Conservation (phyloP, 805 yeast species). For the Kodamaea leandrae region DNA sequence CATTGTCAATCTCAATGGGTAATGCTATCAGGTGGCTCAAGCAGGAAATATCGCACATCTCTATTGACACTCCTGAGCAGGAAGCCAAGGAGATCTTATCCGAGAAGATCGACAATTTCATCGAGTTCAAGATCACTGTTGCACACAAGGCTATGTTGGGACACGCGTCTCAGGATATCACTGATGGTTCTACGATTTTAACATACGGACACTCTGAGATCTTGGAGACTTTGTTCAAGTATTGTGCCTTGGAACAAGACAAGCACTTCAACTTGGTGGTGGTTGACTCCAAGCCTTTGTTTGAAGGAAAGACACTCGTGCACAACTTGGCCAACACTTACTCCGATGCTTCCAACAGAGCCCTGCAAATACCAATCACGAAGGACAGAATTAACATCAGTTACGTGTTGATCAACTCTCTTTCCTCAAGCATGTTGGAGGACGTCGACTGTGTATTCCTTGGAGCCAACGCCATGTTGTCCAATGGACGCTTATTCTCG, state of each 20-base stretch:
- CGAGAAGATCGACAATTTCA: conserved; percentile 72
- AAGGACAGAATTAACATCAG: conserved; percentile 65
- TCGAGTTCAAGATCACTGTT: conserved; percentile 79
- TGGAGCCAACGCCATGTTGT: conserved; percentile 96
- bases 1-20: conserved; percentile 92
- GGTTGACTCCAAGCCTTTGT: conserved; percentile 90
- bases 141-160: conserved; percentile 82
- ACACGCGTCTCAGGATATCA: conserved; percentile 73
- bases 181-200: conserved; percentile 72
- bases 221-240: conserved; percentile 66
- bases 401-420: conserved; percentile 75
- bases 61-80: conserved; percentile 65
- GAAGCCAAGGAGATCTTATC: conserved; percentile 65
- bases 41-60: conserved; percentile 82
- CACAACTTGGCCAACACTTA: conserved; percentile 52
- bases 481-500: conserved; percentile 89
- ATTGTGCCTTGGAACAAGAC: conserved; percentile 57
- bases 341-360: conserved; percentile 18
- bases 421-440: conserved; percentile 70
- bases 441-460: conserved; percentile 88
- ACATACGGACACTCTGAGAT: conserved; percentile 90
- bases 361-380: conserved; percentile 30
- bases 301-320: conserved; percentile 84
- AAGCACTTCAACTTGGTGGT: conserved; percentile 75
- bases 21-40: conserved; percentile 96